Conservation (phyloP, 176 grass and related monocot genomes). For the Eragrostis nindensis region DNA sequence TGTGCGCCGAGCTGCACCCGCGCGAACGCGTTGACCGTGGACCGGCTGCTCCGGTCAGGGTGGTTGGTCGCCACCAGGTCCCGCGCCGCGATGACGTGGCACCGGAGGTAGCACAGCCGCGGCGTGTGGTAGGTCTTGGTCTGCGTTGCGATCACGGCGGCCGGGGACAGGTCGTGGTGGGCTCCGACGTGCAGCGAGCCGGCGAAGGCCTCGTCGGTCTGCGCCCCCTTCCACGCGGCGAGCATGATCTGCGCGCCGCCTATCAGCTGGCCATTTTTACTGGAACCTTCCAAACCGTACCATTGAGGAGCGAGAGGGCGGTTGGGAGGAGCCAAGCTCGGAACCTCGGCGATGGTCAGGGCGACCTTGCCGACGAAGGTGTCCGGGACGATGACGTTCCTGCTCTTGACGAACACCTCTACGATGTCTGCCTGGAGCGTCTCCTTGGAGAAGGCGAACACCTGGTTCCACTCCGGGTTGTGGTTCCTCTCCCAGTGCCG, state of each 20-base stretch:
- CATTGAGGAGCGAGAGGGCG: neutral
- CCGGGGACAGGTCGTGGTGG: neutral
- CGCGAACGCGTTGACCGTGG: neutral
- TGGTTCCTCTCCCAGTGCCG: neutral
- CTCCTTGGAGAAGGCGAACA: constrained; percentile 21
- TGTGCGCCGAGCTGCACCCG: constrained; percentile 32
- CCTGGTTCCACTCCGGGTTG: constrained; percentile 12
- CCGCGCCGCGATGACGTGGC: constrained; percentile 41
- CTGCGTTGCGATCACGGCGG: constrained; percentile 1
- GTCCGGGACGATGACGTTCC: neutral
- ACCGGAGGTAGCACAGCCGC: constrained; percentile 52
- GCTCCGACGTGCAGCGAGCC: neutral
- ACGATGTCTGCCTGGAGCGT: neutral
- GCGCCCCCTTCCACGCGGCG: constrained; percentile 24
- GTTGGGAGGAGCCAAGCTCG: neutral
- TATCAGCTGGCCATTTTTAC: neutral
- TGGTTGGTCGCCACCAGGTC: constrained; percentile 37
- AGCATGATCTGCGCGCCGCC: constrained; percentile 13
- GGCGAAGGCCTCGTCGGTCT: constrained; percentile 28
- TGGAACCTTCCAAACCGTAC: neutral
- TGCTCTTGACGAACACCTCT: neutral
- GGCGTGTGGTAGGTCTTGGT: constrained; percentile 41
- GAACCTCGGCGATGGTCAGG: neutral
- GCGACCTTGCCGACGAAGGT: neutral
- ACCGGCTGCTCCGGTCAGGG: neutral